phyloP scores from a whole-genome alignment of 2,329 filamentous ascomycete genomes.

The Aspergillus sojae region DNA sequence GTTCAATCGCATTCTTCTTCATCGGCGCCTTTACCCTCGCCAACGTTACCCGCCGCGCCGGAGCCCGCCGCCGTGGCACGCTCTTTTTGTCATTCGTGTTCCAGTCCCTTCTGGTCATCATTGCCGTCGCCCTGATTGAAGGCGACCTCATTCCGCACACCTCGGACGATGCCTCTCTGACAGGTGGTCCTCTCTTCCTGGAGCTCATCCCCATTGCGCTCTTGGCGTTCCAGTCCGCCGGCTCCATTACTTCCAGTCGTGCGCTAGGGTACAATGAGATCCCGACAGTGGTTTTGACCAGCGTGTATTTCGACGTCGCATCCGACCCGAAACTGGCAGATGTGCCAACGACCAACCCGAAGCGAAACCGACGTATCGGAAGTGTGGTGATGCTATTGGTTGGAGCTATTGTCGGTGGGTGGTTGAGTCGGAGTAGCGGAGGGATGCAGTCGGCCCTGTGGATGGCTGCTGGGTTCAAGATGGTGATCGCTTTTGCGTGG shows the following conservation, averaged over 20 bases:
- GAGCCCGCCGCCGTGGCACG: slow-evolving; percentile 37
- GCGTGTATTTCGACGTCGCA: slow-evolving; percentile 50
- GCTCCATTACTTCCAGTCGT: slow-evolving; percentile 47
- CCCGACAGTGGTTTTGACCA: slow-evolving; percentile 50
- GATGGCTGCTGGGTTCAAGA: slow-evolving; percentile 46
- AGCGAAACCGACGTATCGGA: slow-evolving; percentile 41
- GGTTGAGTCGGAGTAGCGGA: slow-evolving; percentile 44
- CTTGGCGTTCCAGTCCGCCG: slow-evolving; percentile 49
- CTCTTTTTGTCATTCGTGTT: slow-evolving; percentile 46
- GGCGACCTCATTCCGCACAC: slow-evolving; percentile 41
- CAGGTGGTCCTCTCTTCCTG: slow-evolving; percentile 36
- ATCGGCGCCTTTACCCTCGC: slow-evolving; percentile 46
- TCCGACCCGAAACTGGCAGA: slow-evolving; percentile 42
- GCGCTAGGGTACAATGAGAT: slow-evolving; percentile 47
- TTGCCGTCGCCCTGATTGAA: slow-evolving; percentile 45
- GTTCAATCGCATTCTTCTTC: slow-evolving; percentile 47
- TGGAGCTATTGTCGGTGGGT: slow-evolving; percentile 47
- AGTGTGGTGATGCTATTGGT: slow-evolving; percentile 42
- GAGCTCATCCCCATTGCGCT: slow-evolving; percentile 47
- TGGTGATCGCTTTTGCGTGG: slow-evolving; percentile 40
- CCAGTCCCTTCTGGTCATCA: slow-evolving; percentile 42
- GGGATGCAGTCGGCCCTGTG: slow-evolving; percentile 49
- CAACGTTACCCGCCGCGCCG: slow-evolving; percentile 37
- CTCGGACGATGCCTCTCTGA: slow-evolving; percentile 20
- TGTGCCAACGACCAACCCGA: slow-evolving; percentile 41